These are phyloP conservation scores for Claviceps quebecensis DNA, from an alignment of 2,329 filamentous ascomycete species.

Conservation along the genomic window DNA sequence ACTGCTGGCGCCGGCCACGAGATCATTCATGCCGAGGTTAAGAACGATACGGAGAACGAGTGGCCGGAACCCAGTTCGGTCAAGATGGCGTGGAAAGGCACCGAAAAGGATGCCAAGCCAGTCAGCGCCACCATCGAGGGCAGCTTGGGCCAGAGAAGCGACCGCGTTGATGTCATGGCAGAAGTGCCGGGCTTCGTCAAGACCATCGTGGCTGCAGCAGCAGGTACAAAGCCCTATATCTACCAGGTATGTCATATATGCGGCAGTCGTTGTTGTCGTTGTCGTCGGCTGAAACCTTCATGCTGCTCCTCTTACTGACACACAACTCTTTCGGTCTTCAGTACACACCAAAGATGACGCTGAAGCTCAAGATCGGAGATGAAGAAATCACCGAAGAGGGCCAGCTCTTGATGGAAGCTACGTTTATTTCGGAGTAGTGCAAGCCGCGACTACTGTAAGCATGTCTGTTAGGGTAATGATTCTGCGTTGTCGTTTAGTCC, in stretches of 20 bases:
- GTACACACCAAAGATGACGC: constrained; percentile 56
- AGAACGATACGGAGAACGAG: constrained; percentile 61
- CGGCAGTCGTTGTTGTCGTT: neutral
- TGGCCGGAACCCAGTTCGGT: constrained; percentile 77
- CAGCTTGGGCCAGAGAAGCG: constrained; percentile 52
- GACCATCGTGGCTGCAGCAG: constrained; percentile 74
- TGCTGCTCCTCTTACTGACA: neutral
- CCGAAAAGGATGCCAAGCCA: constrained; percentile 59
- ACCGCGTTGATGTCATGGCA: constrained; percentile 84
- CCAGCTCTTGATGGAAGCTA: constrained; percentile 72
- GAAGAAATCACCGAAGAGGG: constrained; percentile 68
- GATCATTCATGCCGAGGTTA: constrained; percentile 54
- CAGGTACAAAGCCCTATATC: constrained; percentile 91
- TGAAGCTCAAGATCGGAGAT: constrained; percentile 79
- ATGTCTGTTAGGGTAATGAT: neutral
- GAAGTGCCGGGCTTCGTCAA: constrained; percentile 95
- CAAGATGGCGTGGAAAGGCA: constrained; percentile 67
- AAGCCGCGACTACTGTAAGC: constrained; percentile 2
- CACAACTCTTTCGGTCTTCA: constrained; percentile 21
- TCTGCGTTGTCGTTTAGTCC: neutral
- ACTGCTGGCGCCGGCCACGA: constrained; percentile 52
- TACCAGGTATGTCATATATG: constrained; percentile 58
- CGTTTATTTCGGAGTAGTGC: constrained; percentile 66
- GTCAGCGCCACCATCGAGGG: constrained; percentile 59
- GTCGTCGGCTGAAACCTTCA: neutral